These are phyloP conservation scores for Calvatia gigantea DNA, from an alignment of 768 basidiomycete species.

Conservation along the genomic window DNA sequence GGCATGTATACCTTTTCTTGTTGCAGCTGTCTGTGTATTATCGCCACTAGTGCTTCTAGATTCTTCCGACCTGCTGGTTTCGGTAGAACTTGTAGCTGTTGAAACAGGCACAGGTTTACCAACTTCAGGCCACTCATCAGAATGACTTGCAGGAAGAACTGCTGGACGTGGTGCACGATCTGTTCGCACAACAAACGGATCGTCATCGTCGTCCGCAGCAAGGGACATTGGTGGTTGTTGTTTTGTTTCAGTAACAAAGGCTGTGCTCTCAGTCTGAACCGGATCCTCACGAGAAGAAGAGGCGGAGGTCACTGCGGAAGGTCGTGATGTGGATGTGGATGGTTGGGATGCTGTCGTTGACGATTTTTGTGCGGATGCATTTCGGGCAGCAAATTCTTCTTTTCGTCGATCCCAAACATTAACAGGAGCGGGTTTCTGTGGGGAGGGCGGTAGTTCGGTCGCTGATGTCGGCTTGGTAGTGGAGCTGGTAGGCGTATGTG, in stretches of 20 bases:
- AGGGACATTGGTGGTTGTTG: constrained; percentile 17
- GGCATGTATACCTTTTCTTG: constrained; percentile 5
- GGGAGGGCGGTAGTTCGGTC: not conserved
- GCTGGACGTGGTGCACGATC: constrained; percentile 7
- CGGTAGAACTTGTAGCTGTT: not conserved
- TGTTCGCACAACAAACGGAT: constrained; percentile 4
- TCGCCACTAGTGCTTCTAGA: not conserved
- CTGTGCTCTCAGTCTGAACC: not conserved
- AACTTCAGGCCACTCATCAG: constrained; percentile 19
- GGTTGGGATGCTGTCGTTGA: constrained; percentile 7
- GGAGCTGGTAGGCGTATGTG: not conserved
- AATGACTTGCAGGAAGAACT: not conserved
- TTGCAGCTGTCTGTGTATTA: not conserved
- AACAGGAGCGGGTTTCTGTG: constrained; percentile 14
- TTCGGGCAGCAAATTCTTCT: constrained; percentile 23
- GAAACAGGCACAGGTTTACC: constrained; percentile 16
- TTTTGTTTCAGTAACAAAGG: constrained; percentile 15
- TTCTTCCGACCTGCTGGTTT: not conserved
- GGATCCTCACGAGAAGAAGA: not conserved
- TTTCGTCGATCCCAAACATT: constrained; percentile 25
- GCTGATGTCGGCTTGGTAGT: constrained; percentile 10
- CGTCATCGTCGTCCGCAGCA: constrained; percentile 12
- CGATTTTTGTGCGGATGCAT: constrained; percentile 10
- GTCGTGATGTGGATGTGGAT: constrained; percentile 1
- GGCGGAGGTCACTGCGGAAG: not conserved